Evolutionary conservation across 1,284 basidiomycete genomes (phyloP).

Genomic region (Sphagnurus paluster): DNA sequence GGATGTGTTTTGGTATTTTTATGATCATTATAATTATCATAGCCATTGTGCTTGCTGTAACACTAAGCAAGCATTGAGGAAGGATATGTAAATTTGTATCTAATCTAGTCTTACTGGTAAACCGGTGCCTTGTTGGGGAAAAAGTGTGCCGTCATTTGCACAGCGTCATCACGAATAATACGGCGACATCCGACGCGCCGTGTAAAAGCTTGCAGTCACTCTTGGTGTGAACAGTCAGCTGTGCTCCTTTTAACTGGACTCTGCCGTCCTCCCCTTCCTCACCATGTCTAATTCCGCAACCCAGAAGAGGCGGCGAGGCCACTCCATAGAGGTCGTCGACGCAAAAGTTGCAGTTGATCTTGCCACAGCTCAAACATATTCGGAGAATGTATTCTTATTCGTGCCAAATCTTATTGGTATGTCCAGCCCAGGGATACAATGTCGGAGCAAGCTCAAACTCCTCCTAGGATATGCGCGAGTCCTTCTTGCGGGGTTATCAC

Average conservation of each 20-base stretch:
- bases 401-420: slow-evolving; percentile 94
- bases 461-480: slow-evolving; percentile 85
- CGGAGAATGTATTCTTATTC: slow-evolving; percentile 95
- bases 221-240: slow-evolving; percentile 4
- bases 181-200: slow-evolving; percentile 20
- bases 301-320: slow-evolving; percentile 35
- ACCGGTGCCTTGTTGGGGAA: too few species aligned
- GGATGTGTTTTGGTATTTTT: slow-evolving; percentile 75
- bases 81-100: neutral
- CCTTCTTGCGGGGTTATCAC: slow-evolving; percentile 85
- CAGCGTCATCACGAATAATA: slow-evolving; percentile 21
- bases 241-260: slow-evolving; percentile 4
- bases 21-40: slow-evolving; percentile 48
- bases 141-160: slow-evolving; percentile 3
- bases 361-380: slow-evolving; percentile 80
- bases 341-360: slow-evolving; percentile 80
- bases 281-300: slow-evolving; percentile 32
- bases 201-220: slow-evolving; percentile 17
- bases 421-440: slow-evolving; percentile 21
- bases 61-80: slow-evolving; percentile 32
- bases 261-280: neutral
- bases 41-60: slow-evolving; percentile 54
- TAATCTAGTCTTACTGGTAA: too few species aligned
- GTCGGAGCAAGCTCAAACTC: neutral
- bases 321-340: slow-evolving; percentile 67